Conservation (phyloP, 306 rosid species). For the Datisca glomerata region DNA sequence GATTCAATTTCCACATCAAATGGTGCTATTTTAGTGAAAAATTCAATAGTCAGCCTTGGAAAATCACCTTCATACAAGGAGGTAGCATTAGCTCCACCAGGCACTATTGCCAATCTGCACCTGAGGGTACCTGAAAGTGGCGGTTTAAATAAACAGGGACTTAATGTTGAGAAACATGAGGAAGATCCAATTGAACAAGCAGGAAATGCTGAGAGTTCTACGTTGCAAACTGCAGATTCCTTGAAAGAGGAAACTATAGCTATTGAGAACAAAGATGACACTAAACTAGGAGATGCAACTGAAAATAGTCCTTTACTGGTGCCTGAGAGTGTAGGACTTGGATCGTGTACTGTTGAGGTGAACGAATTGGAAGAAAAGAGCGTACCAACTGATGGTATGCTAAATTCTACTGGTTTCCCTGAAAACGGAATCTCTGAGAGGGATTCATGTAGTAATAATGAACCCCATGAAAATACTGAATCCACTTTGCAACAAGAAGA, state of each 20-base stretch:
- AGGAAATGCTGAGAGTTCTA: conserved; percentile 22
- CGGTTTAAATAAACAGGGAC: conserved; percentile 25
- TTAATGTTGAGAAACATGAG: conserved; percentile 18
- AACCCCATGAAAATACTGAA: conserved; percentile 29
- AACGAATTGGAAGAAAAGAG: conserved; percentile 28
- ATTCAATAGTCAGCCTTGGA: conserved; percentile 58
- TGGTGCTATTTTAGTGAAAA: conserved; percentile 45
- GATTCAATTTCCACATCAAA: conserved; percentile 23
- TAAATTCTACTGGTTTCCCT: conserved; percentile 27
- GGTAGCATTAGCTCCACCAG: conserved; percentile 98
- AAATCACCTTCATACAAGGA: conserved; percentile 98
- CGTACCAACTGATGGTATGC: conserved; percentile 17
- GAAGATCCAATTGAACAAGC: conserved; percentile 33
- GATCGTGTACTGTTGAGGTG: conserved; percentile 27
- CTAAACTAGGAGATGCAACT: conserved; percentile 15
- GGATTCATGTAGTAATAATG: conserved; percentile 31
- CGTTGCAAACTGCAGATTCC: conserved; percentile 23
- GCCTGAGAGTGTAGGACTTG: conserved; percentile 25
- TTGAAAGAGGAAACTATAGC: conserved; percentile 29
- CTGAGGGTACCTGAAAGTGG: conserved; percentile 43
- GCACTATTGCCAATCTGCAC: conserved; percentile 64
- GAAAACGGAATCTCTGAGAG: conserved; percentile 29
- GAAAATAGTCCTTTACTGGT: conserved; percentile 25
- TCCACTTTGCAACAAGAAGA: conserved; percentile 34
- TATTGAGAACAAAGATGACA: conserved; percentile 38